These are phyloP conservation scores for Rhinocladiella mackenziei DNA, from an alignment of 2,329 filamentous ascomycete species.

Conservation along the genomic window DNA sequence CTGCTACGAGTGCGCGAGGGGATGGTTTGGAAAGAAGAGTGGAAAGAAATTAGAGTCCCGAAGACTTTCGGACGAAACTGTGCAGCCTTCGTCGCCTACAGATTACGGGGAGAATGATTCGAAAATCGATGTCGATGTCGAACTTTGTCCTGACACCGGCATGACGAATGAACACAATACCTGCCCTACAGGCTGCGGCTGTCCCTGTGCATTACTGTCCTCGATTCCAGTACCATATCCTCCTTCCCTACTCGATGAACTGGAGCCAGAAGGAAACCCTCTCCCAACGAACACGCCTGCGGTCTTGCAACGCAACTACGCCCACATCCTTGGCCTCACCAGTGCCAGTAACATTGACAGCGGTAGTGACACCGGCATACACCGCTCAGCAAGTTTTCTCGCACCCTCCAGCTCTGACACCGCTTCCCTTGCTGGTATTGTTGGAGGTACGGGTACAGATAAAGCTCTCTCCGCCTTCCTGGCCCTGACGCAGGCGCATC, in stretches of 20 bases:
- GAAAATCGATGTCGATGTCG: conserved; percentile 20
- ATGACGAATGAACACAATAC: conserved; percentile 20
- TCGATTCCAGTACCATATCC: conserved; percentile 37
- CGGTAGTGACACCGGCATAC: conserved; percentile 5
- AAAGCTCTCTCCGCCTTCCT: conserved; percentile 23
- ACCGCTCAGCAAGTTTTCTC: conserved; percentile 15
- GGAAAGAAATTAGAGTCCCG: conserved; percentile 3
- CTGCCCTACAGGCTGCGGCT: conserved; percentile 49
- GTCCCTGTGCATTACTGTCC: conserved; percentile 40
- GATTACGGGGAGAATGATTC: conserved; percentile 10
- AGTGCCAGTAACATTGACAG: too few species aligned
- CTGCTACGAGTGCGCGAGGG: conserved; percentile 44
- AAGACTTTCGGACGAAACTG: conserved; percentile 23
- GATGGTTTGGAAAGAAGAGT: conserved; percentile 37
- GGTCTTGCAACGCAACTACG: too few species aligned
- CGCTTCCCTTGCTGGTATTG: too few species aligned
- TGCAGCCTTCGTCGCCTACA: too few species aligned
- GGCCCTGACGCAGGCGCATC: conserved; percentile 22
- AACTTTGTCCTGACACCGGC: too few species aligned
- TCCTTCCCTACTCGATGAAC: conserved; percentile 4
- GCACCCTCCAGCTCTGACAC: conserved; percentile 3
- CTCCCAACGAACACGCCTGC: too few species aligned
- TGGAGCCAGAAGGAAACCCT: background rate
- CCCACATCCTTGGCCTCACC: too few species aligned
- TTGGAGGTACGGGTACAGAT: conserved; percentile 13